These are phyloP conservation scores for Buddleja alternifolia DNA, from an alignment of 257 asterid genomes.

Conservation along the genomic window DNA sequence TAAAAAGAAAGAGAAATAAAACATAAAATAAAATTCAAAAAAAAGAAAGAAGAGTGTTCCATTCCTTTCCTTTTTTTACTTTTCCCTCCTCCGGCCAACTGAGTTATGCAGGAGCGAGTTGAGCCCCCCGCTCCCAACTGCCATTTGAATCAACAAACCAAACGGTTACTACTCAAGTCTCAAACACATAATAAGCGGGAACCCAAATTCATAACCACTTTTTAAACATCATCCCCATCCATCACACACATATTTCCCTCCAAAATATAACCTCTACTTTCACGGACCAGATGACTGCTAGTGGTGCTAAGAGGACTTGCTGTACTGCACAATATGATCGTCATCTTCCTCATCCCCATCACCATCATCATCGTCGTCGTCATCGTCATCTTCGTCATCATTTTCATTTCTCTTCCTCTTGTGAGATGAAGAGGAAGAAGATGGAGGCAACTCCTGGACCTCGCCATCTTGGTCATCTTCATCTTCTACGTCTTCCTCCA, in stretches of 20 bases:
- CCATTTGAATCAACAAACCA: conserved; percentile 39
- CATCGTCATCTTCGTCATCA: conserved; percentile 29
- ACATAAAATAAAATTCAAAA: background rate
- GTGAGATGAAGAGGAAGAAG: conserved; percentile 52
- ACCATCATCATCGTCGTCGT: conserved; percentile 25
- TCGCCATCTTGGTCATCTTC: conserved; percentile 75
- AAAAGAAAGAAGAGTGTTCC: conserved; percentile 8
- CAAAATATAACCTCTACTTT: conserved; percentile 33
- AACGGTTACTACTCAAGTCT: too few relatives aligned
- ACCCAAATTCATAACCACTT: conserved; percentile 48
- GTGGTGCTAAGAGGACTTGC: conserved; percentile 53
- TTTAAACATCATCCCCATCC: conserved; percentile 55
- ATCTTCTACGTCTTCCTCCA: conserved; percentile 49
- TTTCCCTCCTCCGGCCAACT: conserved; percentile 29
- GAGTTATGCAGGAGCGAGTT: conserved; percentile 48
- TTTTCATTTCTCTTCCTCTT: conserved; percentile 62
- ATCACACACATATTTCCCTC: conserved; percentile 62
- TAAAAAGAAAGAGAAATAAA: background rate
- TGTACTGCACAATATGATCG: conserved; percentile 36
- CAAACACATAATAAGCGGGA: conserved; percentile 29
- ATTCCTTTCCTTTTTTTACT: background rate
- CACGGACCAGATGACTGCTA: conserved; percentile 26
- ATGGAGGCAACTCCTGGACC: conserved; percentile 73
- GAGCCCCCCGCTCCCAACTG: conserved; percentile 41
- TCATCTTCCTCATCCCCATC: conserved; percentile 32